Percentiles rank a stretch among this genome's conserved stretches.
Conservation (phyloP, 2,329 filamentous ascomycete genomes). For the Trichothecium roseum region DNA sequence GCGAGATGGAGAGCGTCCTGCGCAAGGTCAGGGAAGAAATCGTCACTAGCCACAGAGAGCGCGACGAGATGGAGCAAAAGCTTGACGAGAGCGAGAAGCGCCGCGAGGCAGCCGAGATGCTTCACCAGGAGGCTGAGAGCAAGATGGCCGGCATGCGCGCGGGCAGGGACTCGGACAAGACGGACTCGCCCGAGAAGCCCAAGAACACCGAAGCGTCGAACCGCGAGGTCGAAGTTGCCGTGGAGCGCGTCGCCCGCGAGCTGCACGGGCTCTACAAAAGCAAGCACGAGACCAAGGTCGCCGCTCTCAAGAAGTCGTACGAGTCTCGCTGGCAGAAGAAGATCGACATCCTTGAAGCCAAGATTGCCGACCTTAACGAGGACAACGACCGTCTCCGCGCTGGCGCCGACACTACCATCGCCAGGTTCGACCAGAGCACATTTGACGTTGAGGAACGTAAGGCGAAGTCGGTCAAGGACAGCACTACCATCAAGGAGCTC, state of each 20-base stretch:
- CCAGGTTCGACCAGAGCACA: conserved; percentile 39
- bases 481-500: conserved; percentile 57
- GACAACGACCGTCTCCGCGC: conserved; percentile 67
- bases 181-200: conserved; percentile 26
- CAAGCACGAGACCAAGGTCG: conserved; percentile 94
- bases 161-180: conserved; percentile 35
- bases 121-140: conserved; percentile 66
- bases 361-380: conserved; percentile 56
- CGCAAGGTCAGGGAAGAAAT: conserved; percentile 76
- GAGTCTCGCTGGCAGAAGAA: conserved; percentile 86
- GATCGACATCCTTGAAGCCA: conserved; percentile 64
- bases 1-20: conserved; percentile 77
- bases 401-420: conserved; percentile 56
- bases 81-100: conserved; percentile 69
- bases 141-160: conserved; percentile 66
- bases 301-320: conserved; percentile 76
- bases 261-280: conserved; percentile 89
- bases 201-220: conserved; percentile 17
- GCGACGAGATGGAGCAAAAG: conserved; percentile 65
- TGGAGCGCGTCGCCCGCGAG: conserved; percentile 88
- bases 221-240: conserved; percentile 69
- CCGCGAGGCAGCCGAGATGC: conserved; percentile 61
- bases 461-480: conserved; percentile 51
- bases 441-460: conserved; percentile 39
- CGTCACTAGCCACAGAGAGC: conserved; percentile 65